Conservation (phyloP, 2,329 filamentous ascomycete species). For the Fusarium sp. region DNA sequence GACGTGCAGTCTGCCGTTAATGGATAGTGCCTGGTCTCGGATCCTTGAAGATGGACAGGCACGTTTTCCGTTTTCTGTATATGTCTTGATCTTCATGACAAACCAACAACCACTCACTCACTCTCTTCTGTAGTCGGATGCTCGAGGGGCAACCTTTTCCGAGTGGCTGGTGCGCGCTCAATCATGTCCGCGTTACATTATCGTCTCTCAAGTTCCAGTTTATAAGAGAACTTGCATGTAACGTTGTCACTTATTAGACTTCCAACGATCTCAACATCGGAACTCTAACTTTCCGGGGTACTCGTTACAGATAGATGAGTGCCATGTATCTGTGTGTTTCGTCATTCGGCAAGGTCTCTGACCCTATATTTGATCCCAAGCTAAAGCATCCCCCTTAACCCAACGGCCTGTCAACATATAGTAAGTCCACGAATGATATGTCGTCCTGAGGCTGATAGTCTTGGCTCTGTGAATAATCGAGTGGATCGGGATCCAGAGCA, state of each 20-base stretch:
- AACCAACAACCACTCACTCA: constrained; percentile 8
- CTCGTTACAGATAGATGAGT: constrained; percentile 36
- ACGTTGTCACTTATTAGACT: neutral
- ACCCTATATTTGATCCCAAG: constrained; percentile 31
- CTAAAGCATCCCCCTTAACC: constrained; percentile 21
- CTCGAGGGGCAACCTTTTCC: constrained; percentile 1
- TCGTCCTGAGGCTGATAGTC: neutral
- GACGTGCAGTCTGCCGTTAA: neutral
- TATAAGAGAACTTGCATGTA: constrained; percentile 10
- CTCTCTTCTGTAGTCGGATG: constrained; percentile 2
- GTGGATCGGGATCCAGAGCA: constrained; percentile 14
- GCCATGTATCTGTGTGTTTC: constrained; percentile 24
- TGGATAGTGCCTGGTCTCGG: constrained; percentile 9
- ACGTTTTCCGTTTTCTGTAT: constrained; percentile 6
- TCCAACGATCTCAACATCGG: constrained; percentile 30
- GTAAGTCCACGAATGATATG: constrained; percentile 40
- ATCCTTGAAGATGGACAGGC: constrained; percentile 10
- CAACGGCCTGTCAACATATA: constrained; percentile 7
- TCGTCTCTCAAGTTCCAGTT: neutral
- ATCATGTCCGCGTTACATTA: no score
- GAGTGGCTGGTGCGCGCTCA: neutral
- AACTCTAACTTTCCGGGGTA: constrained; percentile 24
- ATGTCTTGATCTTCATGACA: constrained; percentile 2
- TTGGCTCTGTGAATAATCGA: constrained; percentile 9
- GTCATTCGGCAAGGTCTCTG: constrained; percentile 28